Conservation (phyloP, 257 asterid species). For the Salvia hispanica region DNA sequence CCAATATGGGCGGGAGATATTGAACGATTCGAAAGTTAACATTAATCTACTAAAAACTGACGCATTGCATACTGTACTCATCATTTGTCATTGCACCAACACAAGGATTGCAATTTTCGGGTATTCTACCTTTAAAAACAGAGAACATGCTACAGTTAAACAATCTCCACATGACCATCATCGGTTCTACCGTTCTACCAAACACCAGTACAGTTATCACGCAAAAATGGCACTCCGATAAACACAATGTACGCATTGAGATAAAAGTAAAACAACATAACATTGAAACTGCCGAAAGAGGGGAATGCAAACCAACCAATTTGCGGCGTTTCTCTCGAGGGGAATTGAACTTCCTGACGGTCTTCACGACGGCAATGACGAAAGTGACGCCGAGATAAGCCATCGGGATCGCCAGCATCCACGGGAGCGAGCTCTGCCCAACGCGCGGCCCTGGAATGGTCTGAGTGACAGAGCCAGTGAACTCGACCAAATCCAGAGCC, state of each 20-base stretch:
- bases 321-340: slow-evolving; percentile 76
- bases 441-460: slow-evolving; percentile 97
- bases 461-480: slow-evolving; percentile 92
- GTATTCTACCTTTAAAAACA: not conserved
- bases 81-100: not conserved
- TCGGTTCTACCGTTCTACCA: not conserved
- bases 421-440: slow-evolving; percentile 81
- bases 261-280: slow-evolving; percentile 10
- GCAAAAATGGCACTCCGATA: not conserved
- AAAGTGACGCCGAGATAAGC: slow-evolving; percentile 83
- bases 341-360: slow-evolving; percentile 74
- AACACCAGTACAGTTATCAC: not conserved
- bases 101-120: not conserved
- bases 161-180: slow-evolving; percentile 17
- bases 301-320: slow-evolving; percentile 50
- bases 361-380: slow-evolving; percentile 76
- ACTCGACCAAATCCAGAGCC: slow-evolving; percentile 93
- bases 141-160: not conserved
- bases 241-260: not conserved
- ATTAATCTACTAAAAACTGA: not conserved
- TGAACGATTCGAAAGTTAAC: not conserved
- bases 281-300: not conserved
- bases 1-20: not conserved
- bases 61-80: not conserved
- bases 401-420: slow-evolving; percentile 86